Evolutionary conservation across 768 basidiomycete genomes (phyloP), one percentile per base, ranked within the genome.

Genomic region (Boletus rufocinnamomeus): DNA sequence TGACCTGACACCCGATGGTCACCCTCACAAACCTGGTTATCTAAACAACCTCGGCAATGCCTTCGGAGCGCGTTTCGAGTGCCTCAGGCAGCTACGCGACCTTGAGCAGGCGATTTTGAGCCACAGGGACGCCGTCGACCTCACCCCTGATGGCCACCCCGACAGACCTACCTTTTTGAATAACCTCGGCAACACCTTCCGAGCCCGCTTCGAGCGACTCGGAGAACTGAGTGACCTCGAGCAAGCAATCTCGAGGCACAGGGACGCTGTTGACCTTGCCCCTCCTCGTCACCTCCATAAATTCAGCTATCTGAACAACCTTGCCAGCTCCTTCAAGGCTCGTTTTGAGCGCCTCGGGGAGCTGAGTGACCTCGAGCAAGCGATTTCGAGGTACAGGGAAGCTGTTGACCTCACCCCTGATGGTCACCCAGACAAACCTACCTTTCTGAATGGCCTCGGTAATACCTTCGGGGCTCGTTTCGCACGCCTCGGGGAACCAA

Each of bases 331-430:
- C 19, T 17, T 40, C 38, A 40, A 19, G 38, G 3, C 34, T 50
- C 53, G 54, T 54, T 54, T 46, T 13, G 23, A 49, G 35, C 40
- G 5, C 35, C 19, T 55, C 23, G 35, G 46, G 9, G 14, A 49
- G 16, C 25, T 34, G 4, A 2, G 27, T 10, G 59, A 61, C 28
- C 46, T 62, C 27, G 50, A 52, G 6, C 37, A 57, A 23, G 50
- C 56, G 2, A 40, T 52, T 19, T 47, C 27, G 3, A 37, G 10
- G n/a, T 16, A 9, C 16, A 46, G 4, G 7, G 17, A 25, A 28
- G 45, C 45, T 27, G 4, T 28, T 46, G 27, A 27, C 10, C 14
- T 28, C 2, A 46, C 27, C 17, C 45, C 45, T 28, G 25, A 46
- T 46, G 25, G 17, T 23, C 45, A 46, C 38, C 38, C 38, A 19